Conservation (phyloP, 2,329 filamentous ascomycete species). For the Penicillium sp. region DNA sequence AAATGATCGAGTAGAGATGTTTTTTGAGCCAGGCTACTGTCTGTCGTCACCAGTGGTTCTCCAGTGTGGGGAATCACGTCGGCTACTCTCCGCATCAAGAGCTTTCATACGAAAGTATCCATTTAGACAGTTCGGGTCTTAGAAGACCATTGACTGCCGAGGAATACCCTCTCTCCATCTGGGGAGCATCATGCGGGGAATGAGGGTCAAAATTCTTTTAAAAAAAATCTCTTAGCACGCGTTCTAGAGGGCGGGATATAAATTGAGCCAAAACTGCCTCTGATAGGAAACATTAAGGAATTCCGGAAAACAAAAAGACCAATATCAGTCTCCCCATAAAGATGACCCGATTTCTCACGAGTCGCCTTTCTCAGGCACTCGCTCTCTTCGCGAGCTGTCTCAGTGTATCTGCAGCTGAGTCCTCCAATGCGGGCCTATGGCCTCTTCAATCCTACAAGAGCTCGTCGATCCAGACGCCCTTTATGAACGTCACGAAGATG, state of each 20-base stretch:
- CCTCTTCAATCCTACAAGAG: constrained; percentile 28
- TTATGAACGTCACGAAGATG: constrained; percentile 29
- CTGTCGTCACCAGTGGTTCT: neutral
- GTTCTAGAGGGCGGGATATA: neutral
- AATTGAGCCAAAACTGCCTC: neutral
- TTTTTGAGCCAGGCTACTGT: neutral
- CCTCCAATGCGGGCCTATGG: constrained; percentile 17
- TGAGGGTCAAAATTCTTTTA: neutral
- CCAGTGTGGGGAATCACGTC: neutral
- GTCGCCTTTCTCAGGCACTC: constrained; percentile 9
- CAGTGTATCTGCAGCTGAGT: constrained; percentile 8
- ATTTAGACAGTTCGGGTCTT: neutral
- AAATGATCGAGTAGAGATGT: neutral
- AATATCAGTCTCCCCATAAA: neutral
- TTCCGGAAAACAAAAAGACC: neutral
- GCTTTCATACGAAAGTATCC: neutral
- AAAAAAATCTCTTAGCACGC: neutral
- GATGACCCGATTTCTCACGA: constrained; percentile 1
- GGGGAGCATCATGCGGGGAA: constrained; percentile 1
- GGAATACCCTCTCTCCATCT: neutral
- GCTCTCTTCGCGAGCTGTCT: constrained; percentile 11
- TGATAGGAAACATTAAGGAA: neutral
- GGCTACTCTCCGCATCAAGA: neutral
- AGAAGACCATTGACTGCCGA: neutral
- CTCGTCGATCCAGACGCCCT: constrained; percentile 20